These are phyloP conservation scores for Physcomitrium patens DNA, from an alignment of 225 moss, liverwort and hornwort genomes.

Conservation along the genomic window DNA sequence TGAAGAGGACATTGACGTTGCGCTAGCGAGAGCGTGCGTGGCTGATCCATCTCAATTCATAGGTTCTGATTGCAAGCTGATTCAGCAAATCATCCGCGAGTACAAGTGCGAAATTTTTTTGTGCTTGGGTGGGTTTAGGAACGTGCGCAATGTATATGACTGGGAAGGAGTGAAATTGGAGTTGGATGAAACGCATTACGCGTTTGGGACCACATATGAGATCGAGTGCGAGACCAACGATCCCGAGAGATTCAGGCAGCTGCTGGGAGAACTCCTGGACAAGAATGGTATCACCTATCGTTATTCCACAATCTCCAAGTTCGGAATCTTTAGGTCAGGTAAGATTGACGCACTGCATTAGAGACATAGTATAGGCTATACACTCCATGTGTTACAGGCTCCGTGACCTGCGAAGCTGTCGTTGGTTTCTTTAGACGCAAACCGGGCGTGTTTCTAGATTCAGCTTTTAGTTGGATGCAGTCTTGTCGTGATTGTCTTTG, in stretches of 20 bases:
- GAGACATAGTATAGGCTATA: not conserved
- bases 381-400: not conserved
- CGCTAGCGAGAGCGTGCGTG: constrained; percentile 70
- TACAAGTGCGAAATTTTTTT: constrained; percentile 70
- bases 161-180: constrained; percentile 88
- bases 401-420: too few species aligned
- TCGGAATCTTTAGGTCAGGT: constrained; percentile 82
- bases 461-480: too few species aligned
- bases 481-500: too few species aligned
- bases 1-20: constrained; percentile 89
- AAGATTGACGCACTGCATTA: constrained; percentile 56
- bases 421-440: too few species aligned
- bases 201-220: constrained; percentile 86
- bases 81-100: constrained; percentile 65
- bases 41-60: constrained; percentile 62
- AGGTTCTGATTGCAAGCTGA: constrained; percentile 50
- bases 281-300: constrained; percentile 65
- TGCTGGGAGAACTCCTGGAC: constrained; percentile 66
- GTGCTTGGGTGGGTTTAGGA: constrained; percentile 90
- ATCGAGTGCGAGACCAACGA: constrained; percentile 89
- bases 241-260: constrained; percentile 77
- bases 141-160: constrained; percentile 78
- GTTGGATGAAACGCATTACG: constrained; percentile 90
- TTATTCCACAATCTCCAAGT: constrained; percentile 84
- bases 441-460: not conserved